Percentiles rank a stretch among this genome's conserved stretches.
Evolutionary conservation across 192 early-diverging fungal genomes (phyloP).

Genomic region (Dissophora globulifera): DNA sequence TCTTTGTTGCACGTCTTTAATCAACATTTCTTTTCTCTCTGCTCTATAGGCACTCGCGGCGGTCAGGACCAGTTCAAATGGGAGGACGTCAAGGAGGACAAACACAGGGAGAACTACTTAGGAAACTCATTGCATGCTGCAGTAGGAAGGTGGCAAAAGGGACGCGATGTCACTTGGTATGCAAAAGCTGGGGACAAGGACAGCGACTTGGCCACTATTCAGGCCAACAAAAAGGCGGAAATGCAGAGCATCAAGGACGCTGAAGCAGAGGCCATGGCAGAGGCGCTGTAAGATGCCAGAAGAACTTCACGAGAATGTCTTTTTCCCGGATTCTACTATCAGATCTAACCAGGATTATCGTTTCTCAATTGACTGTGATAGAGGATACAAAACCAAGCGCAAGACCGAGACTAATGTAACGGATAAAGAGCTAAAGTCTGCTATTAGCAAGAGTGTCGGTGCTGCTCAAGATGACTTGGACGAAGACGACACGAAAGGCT

Average conservation of each 20-base stretch:
- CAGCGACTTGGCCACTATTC: not conserved
- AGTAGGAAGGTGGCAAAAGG: conserved; percentile 76
- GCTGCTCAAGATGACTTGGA: conserved; percentile 40
- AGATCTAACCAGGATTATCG: not conserved
- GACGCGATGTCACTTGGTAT: conserved; percentile 80
- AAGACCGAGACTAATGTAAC: conserved; percentile 57
- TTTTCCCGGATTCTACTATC: too few relatives aligned
- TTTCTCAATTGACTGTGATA: conserved; percentile 8
- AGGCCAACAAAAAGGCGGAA: conserved; percentile 50
- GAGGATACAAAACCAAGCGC: conserved; percentile 57
- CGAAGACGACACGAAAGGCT: conserved; percentile 35
- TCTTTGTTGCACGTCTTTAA: too few relatives aligned
- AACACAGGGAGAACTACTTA: conserved; percentile 86
- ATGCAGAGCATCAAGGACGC: conserved; percentile 67
- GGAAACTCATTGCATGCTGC: conserved; percentile 85
- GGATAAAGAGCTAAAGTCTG: conserved; percentile 57
- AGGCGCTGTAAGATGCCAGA: conserved; percentile 65
- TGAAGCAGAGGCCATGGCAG: conserved; percentile 68
- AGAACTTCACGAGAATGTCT: too few relatives aligned
- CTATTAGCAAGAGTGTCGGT: conserved; percentile 44
- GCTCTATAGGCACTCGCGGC: conserved; percentile 48
- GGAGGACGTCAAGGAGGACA: conserved; percentile 72
- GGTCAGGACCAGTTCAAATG: conserved; percentile 65
- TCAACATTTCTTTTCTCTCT: not conserved
- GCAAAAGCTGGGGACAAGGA: conserved; percentile 63